Base-by-base conservation (phyloP, 2,329 filamentous ascomycete species). In the Scortechinia acanthostroma region DNA sequence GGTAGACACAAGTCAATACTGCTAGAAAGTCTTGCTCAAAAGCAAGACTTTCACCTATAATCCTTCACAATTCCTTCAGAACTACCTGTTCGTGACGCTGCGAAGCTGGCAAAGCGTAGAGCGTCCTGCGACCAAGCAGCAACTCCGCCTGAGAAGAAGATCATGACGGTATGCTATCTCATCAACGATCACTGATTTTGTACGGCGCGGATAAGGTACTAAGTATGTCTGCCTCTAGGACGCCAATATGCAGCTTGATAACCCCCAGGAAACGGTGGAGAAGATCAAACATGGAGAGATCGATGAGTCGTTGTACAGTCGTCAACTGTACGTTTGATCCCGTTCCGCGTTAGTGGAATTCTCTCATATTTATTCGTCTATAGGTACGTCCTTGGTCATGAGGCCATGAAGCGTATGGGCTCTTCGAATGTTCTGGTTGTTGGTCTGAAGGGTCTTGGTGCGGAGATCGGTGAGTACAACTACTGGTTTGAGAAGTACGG, bases 381-480 rank as follows among this genome's bases (percentile, higher is more conserved):
- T 48, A 71, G 68, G 44, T 86, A 86, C 56, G 81, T 86, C 46
- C 76, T 86, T 46, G 81, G 35, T 19, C 35, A 40, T 19, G 35
- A 40, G 35, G 93, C 93, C 53, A 98, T 98, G 93, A 97, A 95
- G 76, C 90, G 93, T 58, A 98, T 98, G 93, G 81, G 91, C 58
- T 88, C 90, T 50, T 97, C 93, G 46, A 94, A 97, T 60, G 80
- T 98, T 48, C 86, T 98, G 45, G 76, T 98, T 46, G 86, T 91
- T 50, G 93, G 93, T 51, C 73, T 97, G 53, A 91, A 93, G 64
- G 93, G 93, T 44, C 78, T 98, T 33, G 93, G 93, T 71, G 91
- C 96, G 46, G 93, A 98, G 69, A 93, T 98, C 56, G 35, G 35
- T 40, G 20, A 13, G 35, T 70, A 69, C 73, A 58, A 51, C 63